phyloP scores from a whole-genome alignment of 1,139 yeast species.

The Blastobotrys aristatus region DNA sequence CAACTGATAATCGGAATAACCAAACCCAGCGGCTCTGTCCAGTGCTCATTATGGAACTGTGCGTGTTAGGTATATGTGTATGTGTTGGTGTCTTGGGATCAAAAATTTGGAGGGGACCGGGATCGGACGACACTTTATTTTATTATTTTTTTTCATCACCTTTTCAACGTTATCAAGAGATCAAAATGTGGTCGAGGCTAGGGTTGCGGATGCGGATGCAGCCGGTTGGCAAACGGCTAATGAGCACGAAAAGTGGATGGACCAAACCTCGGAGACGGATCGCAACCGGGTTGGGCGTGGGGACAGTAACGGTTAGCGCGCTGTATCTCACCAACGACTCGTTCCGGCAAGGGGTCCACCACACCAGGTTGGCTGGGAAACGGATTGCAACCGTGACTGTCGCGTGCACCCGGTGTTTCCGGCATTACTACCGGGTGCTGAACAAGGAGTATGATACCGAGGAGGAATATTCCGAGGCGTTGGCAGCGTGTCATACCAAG shows the following conservation, averaged over 20 bases:
- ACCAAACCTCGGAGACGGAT: neutral
- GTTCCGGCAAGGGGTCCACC: slow-evolving; percentile 26
- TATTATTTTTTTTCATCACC: neutral
- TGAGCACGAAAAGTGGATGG: neutral
- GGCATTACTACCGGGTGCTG: slow-evolving; percentile 52
- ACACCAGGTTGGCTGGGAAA: slow-evolving; percentile 27
- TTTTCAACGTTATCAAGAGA: neutral
- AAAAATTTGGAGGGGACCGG: too few species aligned
- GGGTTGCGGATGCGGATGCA: neutral
- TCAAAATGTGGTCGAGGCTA: neutral
- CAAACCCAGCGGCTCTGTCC: neutral
- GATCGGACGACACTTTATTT: neutral
- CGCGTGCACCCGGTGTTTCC: slow-evolving; percentile 32
- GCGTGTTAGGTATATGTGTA: too few species aligned
- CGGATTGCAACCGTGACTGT: slow-evolving; percentile 33
- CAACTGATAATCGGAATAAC: neutral
- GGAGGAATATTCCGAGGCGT: slow-evolving; percentile 50
- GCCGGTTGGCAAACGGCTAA: neutral
- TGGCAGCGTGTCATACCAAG: slow-evolving; percentile 58
- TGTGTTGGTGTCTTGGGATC: too few species aligned
- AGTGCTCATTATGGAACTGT: neutral
- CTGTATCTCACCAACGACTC: slow-evolving; percentile 14
- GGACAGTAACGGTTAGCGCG: slow-evolving; percentile 1
- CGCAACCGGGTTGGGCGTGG: slow-evolving; percentile 2
- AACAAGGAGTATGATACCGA: slow-evolving; percentile 42